Evolutionary conservation across 2,329 filamentous ascomycete genomes (phyloP), one percentile per base, ranked within the genome.

Genomic region (Mycosphaerella sp.): DNA sequence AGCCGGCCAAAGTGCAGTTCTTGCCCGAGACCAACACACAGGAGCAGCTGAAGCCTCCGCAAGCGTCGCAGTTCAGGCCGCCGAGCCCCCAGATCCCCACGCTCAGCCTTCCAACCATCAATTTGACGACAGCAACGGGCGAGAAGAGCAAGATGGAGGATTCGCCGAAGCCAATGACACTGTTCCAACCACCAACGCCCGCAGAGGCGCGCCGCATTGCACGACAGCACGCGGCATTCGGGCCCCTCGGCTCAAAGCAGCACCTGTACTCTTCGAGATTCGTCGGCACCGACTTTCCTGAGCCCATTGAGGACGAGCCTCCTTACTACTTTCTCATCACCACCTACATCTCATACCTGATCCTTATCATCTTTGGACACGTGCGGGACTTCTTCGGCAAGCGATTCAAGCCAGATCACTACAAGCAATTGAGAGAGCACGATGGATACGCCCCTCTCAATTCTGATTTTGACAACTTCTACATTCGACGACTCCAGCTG

Each of bases 381-480:
- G 83, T 96, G 54, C 84, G 91, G 67, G 93, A 98, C 70, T 97
- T 96, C 73, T 97, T 98, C 68, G 91, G 93, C 70, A 96, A 97
- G 77, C 82, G 87, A 56, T 96, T 98, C 73, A 86, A 85, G 67
- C 82, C 89, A 69, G 82, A 87, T 67, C 86, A 89, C 64, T 97
- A 97, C 71, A 84, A 82, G 66, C 85, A 93, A 63, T 76, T 97
- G 64, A 86, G 86, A 67, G 79, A 85, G 34, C 80, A 82, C 59
- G 88, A 95, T 67, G 93, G 93, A 56, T 97, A 95, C 66, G 93
- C 91, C 9, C 89, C 93, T 2, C 78, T 98, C 59, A 97, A 96
- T 71, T 94, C 89, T 64, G 93, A 98, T 71, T 98, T 98, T 67
- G 93, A 98, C 75, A 97, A 91, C 71, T 98, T 98, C 71, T 98